phyloP scores from a whole-genome alignment of 495 filamentous ascomycete genomes.

The Xylaria castorea region DNA sequence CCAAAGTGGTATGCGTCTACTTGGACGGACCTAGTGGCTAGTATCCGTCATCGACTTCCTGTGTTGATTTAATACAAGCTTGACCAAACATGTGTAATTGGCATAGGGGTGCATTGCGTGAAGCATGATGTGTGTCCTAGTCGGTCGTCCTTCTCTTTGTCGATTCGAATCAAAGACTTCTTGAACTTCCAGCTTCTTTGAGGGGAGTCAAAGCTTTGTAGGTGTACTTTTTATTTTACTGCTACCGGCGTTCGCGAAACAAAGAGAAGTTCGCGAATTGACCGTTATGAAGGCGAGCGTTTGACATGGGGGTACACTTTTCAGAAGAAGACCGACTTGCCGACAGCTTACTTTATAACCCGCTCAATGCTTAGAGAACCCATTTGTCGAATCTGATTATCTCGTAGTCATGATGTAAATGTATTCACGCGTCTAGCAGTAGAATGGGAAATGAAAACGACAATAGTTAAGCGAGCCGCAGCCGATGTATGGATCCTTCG shows the following conservation, averaged over 20 bases:
- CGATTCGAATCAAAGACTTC: not conserved
- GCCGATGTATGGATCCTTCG: not conserved
- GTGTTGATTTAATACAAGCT: not conserved
- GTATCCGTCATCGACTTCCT: not conserved
- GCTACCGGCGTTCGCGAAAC: slow-evolving; percentile 12
- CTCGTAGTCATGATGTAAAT: not conserved
- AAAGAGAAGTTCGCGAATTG: not conserved
- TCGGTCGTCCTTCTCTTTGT: slow-evolving; percentile 6
- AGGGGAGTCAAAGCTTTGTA: not conserved
- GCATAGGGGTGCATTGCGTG: not conserved
- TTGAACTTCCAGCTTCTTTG: not conserved
- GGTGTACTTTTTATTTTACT: not conserved
- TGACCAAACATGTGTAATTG: not conserved
- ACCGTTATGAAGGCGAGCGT: not conserved
- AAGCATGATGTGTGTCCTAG: slow-evolving; percentile 6
- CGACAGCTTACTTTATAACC: too few species aligned
- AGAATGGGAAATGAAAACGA: not conserved
- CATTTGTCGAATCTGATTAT: not conserved
- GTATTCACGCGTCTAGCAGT: not conserved
- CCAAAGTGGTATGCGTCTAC: not conserved
- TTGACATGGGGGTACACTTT: too few species aligned
- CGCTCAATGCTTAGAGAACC: not conserved
- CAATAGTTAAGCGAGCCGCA: not conserved
- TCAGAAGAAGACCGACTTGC: not conserved
- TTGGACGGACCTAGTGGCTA: not conserved